phyloP scores from a whole-genome alignment of 1,284 basidiomycete species.

The Ceratobasidium papillatum region DNA sequence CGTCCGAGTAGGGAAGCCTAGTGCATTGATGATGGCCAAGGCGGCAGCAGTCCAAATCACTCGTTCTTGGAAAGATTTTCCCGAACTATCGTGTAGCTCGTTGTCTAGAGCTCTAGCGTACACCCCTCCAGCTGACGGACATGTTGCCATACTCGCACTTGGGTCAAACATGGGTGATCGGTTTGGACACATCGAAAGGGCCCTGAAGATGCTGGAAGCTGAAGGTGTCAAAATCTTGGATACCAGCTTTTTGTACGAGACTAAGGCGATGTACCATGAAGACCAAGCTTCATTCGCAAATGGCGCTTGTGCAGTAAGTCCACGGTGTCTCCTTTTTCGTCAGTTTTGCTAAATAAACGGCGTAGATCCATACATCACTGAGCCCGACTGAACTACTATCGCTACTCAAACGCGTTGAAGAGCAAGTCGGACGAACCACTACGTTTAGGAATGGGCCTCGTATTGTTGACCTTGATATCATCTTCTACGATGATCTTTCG shows the following conservation, averaged over 20 bases:
- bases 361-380: slow-evolving; percentile 78
- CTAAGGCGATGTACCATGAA: slow-evolving; percentile 92
- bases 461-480: slow-evolving; percentile 89
- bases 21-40: slow-evolving; percentile 75
- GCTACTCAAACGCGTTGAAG: slow-evolving; percentile 80
- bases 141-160: slow-evolving; percentile 75
- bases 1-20: slow-evolving; percentile 78
- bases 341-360: not conserved
- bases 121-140: not conserved
- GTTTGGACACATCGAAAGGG: slow-evolving; percentile 82
- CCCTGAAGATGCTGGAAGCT: slow-evolving; percentile 67
- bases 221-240: slow-evolving; percentile 64
- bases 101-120: slow-evolving; percentile 21
- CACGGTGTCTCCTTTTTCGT: slow-evolving; percentile 23
- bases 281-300: slow-evolving; percentile 93
- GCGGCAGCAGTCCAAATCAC: slow-evolving; percentile 69
- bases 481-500: slow-evolving; percentile 75
- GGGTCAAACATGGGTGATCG: slow-evolving; percentile 93
- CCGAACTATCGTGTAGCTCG: slow-evolving; percentile 36
- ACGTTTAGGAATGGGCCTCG: slow-evolving; percentile 88
- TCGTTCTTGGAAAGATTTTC: slow-evolving; percentile 57
- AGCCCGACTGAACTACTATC: slow-evolving; percentile 68
- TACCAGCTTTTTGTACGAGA: slow-evolving; percentile 95
- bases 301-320: slow-evolving; percentile 83
- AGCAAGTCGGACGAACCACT: slow-evolving; percentile 79